Conservation (phyloP, 2,329 filamentous ascomycete species). For the Aspergillus phoenicis region DNA sequence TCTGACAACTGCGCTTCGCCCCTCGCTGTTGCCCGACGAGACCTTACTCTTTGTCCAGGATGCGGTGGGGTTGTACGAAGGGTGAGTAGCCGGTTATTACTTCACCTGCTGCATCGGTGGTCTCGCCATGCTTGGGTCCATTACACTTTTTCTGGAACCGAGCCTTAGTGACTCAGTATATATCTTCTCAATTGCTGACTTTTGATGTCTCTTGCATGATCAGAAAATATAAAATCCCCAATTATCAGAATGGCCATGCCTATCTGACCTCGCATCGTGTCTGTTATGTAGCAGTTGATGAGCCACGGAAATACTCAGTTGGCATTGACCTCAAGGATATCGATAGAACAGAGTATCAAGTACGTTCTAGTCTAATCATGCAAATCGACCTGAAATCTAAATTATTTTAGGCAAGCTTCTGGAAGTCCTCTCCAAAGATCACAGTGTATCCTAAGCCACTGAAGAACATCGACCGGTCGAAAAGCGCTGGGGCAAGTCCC, state of each 20-base stretch:
- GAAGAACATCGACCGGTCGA: constrained; percentile 62
- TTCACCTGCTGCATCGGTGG: constrained; percentile 10
- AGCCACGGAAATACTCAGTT: constrained; percentile 81
- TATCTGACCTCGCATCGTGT: constrained; percentile 94
- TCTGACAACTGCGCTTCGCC: constrained; percentile 92
- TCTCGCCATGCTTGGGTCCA: neutral
- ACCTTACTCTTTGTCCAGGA: constrained; percentile 95
- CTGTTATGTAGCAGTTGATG: constrained; percentile 89
- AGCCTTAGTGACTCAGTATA: neutral
- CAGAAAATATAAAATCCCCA: constrained; percentile 92
- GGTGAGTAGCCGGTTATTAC: constrained; percentile 60
- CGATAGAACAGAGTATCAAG: constrained; percentile 87
- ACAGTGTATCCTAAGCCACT: constrained; percentile 80
- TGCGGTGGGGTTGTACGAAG: constrained; percentile 95
- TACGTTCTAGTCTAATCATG: constrained; percentile 42
- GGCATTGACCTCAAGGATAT: constrained; percentile 88
- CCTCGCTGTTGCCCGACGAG: constrained; percentile 89
- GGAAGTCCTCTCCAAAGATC: constrained; percentile 93
- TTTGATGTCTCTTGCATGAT: constrained; percentile 21
- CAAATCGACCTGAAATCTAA: constrained; percentile 14
- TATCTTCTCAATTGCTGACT: constrained; percentile 10
- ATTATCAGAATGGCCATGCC: constrained; percentile 92
- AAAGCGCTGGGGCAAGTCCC: constrained; percentile 51
- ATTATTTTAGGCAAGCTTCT: constrained; percentile 71
- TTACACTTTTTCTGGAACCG: constrained; percentile 1